Conservation (phyloP, 2,329 filamentous ascomycete species). For the Diplodia scrobiculata region DNA sequence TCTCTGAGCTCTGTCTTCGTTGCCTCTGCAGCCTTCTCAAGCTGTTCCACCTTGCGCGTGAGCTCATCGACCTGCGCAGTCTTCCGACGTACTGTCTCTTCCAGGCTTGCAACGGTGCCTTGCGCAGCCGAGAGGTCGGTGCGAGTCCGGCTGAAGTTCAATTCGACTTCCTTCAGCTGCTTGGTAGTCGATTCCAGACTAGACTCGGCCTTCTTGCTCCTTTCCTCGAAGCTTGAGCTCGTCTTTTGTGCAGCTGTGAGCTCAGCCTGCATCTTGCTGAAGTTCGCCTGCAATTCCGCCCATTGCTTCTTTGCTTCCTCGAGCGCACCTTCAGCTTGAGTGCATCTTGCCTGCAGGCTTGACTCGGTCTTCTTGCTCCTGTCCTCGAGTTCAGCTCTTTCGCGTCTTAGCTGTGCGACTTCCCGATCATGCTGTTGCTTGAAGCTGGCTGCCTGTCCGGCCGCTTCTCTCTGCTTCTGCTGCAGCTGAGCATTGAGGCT, state of each 20-base stretch:
- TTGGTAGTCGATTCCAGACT: constrained; percentile 22
- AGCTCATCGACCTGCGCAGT: constrained; percentile 29
- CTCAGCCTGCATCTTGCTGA: constrained; percentile 37
- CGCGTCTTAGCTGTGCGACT: constrained; percentile 36
- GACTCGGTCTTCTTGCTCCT: constrained; percentile 31
- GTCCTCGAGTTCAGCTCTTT: constrained; percentile 37
- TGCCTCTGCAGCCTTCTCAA: constrained; percentile 23
- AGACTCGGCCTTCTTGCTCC: constrained; percentile 25
- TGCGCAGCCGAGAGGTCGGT: constrained; percentile 11
- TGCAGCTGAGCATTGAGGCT: constrained; percentile 43
- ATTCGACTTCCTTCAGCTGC: constrained; percentile 27
- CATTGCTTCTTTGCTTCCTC: constrained; percentile 35
- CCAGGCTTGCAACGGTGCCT: constrained; percentile 28
- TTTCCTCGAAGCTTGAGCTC: constrained; percentile 14
- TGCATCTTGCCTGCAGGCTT: constrained; percentile 38
- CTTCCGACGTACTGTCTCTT: constrained; percentile 33
- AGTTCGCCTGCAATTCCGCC: constrained; percentile 50
- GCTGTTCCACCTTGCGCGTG: constrained; percentile 25
- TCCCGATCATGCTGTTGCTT: constrained; percentile 44
- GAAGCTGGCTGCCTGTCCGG: constrained; percentile 35
- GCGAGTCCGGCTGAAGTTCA: constrained; percentile 15
- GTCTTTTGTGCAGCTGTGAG: constrained; percentile 32
- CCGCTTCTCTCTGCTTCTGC: constrained; percentile 39
- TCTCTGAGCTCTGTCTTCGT: constrained; percentile 33
- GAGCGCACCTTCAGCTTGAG: constrained; percentile 14